Base-by-base conservation (phyloP, 2,329 filamentous ascomycete genomes). In the Colletotrichum sp. region DNA sequence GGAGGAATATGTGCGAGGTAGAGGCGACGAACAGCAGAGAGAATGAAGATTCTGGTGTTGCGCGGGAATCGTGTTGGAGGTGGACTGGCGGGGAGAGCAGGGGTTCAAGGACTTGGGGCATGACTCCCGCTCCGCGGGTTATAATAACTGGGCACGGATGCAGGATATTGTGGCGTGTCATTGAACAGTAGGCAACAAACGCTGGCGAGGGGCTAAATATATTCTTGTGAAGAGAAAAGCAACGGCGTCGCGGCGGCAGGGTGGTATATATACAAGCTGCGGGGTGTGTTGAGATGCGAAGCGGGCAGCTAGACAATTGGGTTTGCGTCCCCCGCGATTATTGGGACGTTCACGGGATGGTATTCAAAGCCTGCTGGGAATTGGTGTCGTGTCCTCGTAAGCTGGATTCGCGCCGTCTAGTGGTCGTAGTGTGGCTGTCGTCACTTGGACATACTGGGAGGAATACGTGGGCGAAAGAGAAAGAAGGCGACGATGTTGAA, bases 1-100 rank as follows among this genome's bases (percentile, higher is more conserved):
- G n/a, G 1, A 21, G n/a, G 10, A 21, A 52, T 52, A 52, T 3
- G 10, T 13, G 4, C 1, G n/a, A 7, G 44, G n/a, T 21, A 13
- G n/a, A 13, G 44, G 4, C 0, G 10, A 0, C 7, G 44, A 1
- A 21, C 0, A 13, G n/a, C n/a, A 12, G 10, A n/a, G n/a, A 6
- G 6, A 6, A 26, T 26, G 44, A 18, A 1, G n/a, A 52, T 21
- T 1, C 6, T 52, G n/a, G 6, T 7, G n/a, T n/a, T n/a, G n/a
- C n/a, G n/a, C n/a, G n/a, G n/a, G n/a, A n/a, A n/a, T n/a, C n/a
- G n/a, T n/a, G n/a, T n/a, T n/a, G n/a, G n/a, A n/a, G n/a, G n/a
- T n/a, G n/a, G n/a, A n/a, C n/a, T n/a, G n/a, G n/a, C n/a, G n/a
- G n/a, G n/a, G n/a, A n/a, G n/a, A n/a, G n/a, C n/a, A n/a, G n/a